phyloP scores from a whole-genome alignment of 148 eudicot species.

The Spergularia bocconei region DNA sequence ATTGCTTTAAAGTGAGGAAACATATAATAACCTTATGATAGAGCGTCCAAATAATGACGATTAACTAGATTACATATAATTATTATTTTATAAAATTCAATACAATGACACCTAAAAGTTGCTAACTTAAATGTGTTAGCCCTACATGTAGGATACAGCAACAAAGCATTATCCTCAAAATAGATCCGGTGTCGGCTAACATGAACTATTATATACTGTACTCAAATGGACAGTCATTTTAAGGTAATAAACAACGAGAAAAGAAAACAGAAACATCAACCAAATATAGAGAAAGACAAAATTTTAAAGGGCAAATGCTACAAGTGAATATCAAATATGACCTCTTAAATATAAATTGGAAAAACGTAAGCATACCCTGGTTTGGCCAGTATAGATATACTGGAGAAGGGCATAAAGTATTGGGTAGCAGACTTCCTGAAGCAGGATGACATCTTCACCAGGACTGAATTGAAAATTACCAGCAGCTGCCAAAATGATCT shows the following conservation, averaged over 20 bases:
- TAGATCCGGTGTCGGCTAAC: not conserved
- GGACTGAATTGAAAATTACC: slow-evolving; percentile 51
- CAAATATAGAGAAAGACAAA: not conserved
- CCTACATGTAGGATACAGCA: not conserved
- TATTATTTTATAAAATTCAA: too few species aligned
- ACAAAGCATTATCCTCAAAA: not conserved
- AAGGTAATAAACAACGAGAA: not conserved
- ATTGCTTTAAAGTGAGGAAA: not conserved
- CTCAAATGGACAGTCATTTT: not conserved
- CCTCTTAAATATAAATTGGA: not conserved
- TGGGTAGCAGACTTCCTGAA: slow-evolving; percentile 50
- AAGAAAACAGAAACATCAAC: not conserved
- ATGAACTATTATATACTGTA: not conserved
- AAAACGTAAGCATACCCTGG: slow-evolving; percentile 46
- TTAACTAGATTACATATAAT: too few species aligned
- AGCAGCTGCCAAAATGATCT: slow-evolving; percentile 71
- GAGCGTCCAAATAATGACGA: not conserved
- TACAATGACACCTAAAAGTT: too few species aligned
- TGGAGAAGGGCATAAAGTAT: slow-evolving; percentile 66
- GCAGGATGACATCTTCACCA: slow-evolving; percentile 50
- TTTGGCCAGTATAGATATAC: slow-evolving; percentile 75
- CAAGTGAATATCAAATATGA: not conserved
- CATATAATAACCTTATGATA: not conserved
- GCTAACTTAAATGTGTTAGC: not conserved
- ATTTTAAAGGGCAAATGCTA: not conserved